phyloP scores from a whole-genome alignment of 805 yeast genomes.

The Kurtzmaniella fragi region DNA sequence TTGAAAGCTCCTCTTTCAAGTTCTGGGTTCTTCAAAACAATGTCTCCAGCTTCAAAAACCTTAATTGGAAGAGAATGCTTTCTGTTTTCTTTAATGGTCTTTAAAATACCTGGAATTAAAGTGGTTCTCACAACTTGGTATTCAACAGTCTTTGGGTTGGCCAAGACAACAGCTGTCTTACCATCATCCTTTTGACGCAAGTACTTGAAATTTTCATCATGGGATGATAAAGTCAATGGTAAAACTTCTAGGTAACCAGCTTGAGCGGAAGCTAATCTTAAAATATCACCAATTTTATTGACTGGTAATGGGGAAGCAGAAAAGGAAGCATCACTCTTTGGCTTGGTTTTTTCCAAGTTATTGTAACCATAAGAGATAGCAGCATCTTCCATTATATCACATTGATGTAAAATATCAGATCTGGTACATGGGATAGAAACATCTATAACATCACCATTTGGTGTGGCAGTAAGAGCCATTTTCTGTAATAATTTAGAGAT shows the following conservation, averaged over 20 bases:
- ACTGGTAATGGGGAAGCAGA: slow-evolving; percentile 87
- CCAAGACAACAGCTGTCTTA: slow-evolving; percentile 80
- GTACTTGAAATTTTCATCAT: slow-evolving; percentile 92
- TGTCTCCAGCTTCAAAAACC: slow-evolving; percentile 94
- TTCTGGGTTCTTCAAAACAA: slow-evolving; percentile 74
- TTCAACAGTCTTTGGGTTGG: slow-evolving; percentile 93
- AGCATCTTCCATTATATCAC: slow-evolving; percentile 98
- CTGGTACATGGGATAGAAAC: slow-evolving; percentile 89
- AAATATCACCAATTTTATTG: slow-evolving; percentile 85
- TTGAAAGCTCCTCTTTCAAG: slow-evolving; percentile 88
- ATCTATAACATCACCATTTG: slow-evolving; percentile 47
- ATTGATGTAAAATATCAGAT: slow-evolving; percentile 92
- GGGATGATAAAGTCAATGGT: slow-evolving; percentile 94
- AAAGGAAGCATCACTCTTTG: slow-evolving; percentile 64
- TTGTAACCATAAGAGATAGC: slow-evolving; percentile 95
- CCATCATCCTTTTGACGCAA: slow-evolving; percentile 70
- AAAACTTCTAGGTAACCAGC: slow-evolving; percentile 94
- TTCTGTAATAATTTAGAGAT: slow-evolving; percentile 64
- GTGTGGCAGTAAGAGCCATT: slow-evolving; percentile 70
- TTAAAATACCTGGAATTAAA: slow-evolving; percentile 87
- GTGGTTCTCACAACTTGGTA: slow-evolving; percentile 98
- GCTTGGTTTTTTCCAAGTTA: slow-evolving; percentile 73
- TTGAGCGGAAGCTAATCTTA: slow-evolving; percentile 87
- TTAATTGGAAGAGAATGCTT: slow-evolving; percentile 91
- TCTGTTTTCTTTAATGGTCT: slow-evolving; percentile 93